phyloP scores from a whole-genome alignment of 352 stramenopile species.

The Pythium biforme region DNA sequence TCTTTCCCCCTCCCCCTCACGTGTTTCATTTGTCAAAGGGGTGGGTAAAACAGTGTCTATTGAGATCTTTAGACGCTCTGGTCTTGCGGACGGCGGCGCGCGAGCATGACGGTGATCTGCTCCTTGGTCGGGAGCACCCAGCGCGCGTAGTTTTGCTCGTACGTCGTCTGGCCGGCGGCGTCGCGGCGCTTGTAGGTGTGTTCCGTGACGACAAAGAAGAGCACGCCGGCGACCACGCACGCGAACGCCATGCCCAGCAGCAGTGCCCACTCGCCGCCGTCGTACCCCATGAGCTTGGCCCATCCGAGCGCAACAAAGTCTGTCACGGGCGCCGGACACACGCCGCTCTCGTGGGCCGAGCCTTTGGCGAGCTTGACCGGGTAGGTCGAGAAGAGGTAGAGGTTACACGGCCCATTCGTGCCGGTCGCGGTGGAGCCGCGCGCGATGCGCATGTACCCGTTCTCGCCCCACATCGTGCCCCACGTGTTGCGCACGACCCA shows the following conservation, averaged over 20 bases:
- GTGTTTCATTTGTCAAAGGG: not conserved
- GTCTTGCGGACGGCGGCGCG: constrained; percentile 16
- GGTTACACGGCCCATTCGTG: constrained; percentile 60
- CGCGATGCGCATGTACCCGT: constrained; percentile 78
- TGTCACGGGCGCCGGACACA: constrained; percentile 33
- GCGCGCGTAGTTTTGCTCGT: constrained; percentile 54
- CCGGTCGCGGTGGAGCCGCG: constrained; percentile 33
- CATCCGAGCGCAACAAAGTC: constrained; percentile 44
- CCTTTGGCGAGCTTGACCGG: constrained; percentile 48
- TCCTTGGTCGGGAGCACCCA: constrained; percentile 72
- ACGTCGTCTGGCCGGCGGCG: constrained; percentile 37
- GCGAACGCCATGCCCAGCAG: constrained; percentile 41
- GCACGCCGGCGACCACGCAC: constrained; percentile 38
- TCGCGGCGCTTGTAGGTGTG: constrained; percentile 42
- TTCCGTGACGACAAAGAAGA: constrained; percentile 47
- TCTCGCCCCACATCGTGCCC: constrained; percentile 87
- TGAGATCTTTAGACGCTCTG: constrained; percentile 18
- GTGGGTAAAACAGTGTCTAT: not conserved
- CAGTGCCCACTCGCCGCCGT: constrained; percentile 35
- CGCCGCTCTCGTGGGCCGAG: constrained; percentile 17
- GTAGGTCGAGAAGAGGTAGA: constrained; percentile 76
- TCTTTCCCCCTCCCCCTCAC: not conserved
- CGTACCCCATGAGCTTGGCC: constrained; percentile 40
- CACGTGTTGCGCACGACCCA: constrained; percentile 91
- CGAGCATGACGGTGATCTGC: constrained; percentile 42